Conservation (phyloP, 192 early-diverging fungal species). For the Spizellomyces sp. region DNA sequence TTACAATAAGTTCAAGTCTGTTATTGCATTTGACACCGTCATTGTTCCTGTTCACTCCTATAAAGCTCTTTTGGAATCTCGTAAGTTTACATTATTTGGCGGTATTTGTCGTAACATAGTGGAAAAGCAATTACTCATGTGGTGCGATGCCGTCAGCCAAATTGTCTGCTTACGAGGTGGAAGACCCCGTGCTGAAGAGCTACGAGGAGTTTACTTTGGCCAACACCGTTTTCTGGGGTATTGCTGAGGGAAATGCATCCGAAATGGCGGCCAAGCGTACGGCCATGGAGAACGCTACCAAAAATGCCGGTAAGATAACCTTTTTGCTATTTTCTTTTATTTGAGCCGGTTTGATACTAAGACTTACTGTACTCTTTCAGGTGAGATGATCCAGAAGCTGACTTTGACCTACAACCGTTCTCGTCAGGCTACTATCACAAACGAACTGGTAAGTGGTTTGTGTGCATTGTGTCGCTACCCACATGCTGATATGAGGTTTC, state of each 20-base stretch:
- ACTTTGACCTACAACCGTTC: constrained; percentile 96
- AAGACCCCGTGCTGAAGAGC: constrained; percentile 84
- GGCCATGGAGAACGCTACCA: constrained; percentile 99
- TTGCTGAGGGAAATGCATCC: constrained; percentile 94
- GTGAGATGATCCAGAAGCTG: constrained; percentile 93
- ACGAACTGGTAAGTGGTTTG: constrained; percentile 76
- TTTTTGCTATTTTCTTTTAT: neutral
- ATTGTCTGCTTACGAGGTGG: constrained; percentile 89
- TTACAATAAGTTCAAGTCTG: constrained; percentile 94
- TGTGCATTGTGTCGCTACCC: constrained; percentile 1
- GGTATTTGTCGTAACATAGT: neutral
- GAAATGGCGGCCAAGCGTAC: constrained; percentile 96
- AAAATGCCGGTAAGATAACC: constrained; percentile 84
- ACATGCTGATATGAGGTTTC: constrained; percentile 5
- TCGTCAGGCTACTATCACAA: constrained; percentile 97
- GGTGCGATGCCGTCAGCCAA: constrained; percentile 48
- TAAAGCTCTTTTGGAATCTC: constrained; percentile 70
- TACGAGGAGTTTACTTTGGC: constrained; percentile 93
- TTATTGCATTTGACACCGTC: constrained; percentile 89
- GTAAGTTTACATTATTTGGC: constrained; percentile 39
- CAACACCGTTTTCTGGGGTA: constrained; percentile 92
- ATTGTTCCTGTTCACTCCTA: constrained; percentile 66
- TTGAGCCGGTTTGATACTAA: too few species aligned
- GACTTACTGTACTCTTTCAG: neutral
- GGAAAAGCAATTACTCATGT: too few species aligned